Percentiles rank a stretch among this genome's conserved stretches.
Conservation (phyloP, 352 stramenopile species). For the Globisporangium apiculatum region DNA sequence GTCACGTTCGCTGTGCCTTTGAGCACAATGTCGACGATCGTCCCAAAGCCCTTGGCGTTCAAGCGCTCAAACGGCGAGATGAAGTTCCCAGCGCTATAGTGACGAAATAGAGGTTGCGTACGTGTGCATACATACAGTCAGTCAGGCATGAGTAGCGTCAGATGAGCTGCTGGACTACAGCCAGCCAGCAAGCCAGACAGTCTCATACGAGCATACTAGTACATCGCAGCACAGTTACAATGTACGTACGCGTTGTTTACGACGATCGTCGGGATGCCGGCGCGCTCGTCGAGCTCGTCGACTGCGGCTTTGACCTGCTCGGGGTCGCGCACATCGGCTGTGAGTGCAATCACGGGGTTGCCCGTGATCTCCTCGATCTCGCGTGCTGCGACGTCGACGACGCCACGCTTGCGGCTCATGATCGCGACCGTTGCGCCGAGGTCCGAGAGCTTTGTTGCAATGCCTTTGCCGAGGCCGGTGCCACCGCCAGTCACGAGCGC, state of each 20-base stretch:
- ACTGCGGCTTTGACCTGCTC: constrained; percentile 85
- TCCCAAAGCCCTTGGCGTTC: constrained; percentile 93
- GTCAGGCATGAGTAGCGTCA: not conserved
- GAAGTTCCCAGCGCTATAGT: constrained; percentile 91
- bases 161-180: not conserved
- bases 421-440: constrained; percentile 92
- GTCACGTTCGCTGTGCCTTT: constrained; percentile 84
- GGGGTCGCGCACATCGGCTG: constrained; percentile 86
- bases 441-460: constrained; percentile 89
- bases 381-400: constrained; percentile 83
- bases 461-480: constrained; percentile 93
- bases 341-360: constrained; percentile 56
- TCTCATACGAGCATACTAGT: not conserved
- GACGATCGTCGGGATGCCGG: constrained; percentile 68
- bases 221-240: not conserved
- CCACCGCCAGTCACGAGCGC: constrained; percentile 94
- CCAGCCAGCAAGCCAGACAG: no score
- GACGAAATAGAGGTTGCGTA: not conserved
- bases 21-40: constrained; percentile 95
- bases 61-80: constrained; percentile 88
- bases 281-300: constrained; percentile 55
- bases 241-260: constrained; percentile 62
- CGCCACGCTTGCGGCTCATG: constrained; percentile 90
- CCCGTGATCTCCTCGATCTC: constrained; percentile 66
- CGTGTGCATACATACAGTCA: not conserved